Evolutionary conservation across 345 rosid genomes (phyloP).

Genomic region (Gossypium mustelinum): DNA sequence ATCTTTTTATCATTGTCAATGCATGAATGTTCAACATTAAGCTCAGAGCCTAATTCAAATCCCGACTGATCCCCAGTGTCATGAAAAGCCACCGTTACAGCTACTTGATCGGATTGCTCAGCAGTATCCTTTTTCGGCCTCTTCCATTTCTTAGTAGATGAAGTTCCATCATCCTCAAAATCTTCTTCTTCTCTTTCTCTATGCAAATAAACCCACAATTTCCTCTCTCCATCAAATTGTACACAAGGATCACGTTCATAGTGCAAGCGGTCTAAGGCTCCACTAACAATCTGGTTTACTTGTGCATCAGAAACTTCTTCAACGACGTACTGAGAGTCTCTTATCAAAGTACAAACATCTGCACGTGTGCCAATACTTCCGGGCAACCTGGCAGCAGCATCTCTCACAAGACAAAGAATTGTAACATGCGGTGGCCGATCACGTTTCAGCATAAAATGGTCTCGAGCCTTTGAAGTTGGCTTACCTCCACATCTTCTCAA

Average conservation of each 20-base stretch:
- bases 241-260: conserved; percentile 99
- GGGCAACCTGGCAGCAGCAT: conserved; percentile 95
- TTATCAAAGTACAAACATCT: conserved; percentile 93
- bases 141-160: conserved; percentile 99
- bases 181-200: conserved; percentile 98
- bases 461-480: conserved; percentile 98
- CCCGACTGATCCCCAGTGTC: conserved; percentile 59
- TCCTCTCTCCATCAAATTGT: conserved; percentile 84
- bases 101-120: conserved; percentile 72
- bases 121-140: conserved; percentile 85
- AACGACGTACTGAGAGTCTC: conserved; percentile 85
- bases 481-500: conserved; percentile 98
- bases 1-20: conserved; percentile 41
- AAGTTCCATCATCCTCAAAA: conserved; percentile 99
- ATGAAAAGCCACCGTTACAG: conserved; percentile 57
- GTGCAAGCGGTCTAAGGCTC: conserved; percentile 44
- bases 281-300: conserved; percentile 73
- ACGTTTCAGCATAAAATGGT: conserved; percentile 97
- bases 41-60: conserved; percentile 62
- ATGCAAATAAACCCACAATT: conserved; percentile 94
- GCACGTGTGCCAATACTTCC: conserved; percentile 99
- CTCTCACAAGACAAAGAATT: conserved; percentile 94
- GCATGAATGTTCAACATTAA: conserved; percentile 48
- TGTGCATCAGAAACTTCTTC: conserved; percentile 92
- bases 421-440: conserved; percentile 99